Percentiles rank a stretch among this genome's conserved stretches.
These are phyloP conservation scores for Yamadazyma akitaensis DNA, from an alignment of 805 yeast species.

Conservation along the genomic window DNA sequence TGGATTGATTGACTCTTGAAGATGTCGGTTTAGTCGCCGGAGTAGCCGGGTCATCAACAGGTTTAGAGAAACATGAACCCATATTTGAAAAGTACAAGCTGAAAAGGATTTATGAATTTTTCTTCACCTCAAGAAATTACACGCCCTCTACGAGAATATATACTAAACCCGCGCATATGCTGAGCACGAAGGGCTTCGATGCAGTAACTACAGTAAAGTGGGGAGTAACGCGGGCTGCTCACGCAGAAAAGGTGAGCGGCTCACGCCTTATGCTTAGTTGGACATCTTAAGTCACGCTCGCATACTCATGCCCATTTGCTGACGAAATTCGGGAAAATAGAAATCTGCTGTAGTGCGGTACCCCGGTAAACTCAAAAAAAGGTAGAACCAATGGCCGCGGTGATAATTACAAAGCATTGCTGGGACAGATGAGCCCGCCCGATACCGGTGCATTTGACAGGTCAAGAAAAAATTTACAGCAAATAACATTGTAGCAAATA, in stretches of 20 bases:
- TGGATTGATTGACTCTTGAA: not conserved
- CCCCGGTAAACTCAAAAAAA: not conserved
- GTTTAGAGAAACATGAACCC: constrained; percentile 7
- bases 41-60: not conserved
- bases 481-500: not conserved
- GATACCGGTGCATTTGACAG: not conserved
- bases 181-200: not conserved
- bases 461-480: not conserved
- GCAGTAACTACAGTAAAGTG: not conserved
- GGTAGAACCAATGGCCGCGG: not conserved
- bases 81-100: not conserved
- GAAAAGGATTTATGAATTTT: not conserved
- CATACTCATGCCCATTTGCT: not conserved
- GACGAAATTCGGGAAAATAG: no score
- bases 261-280: not conserved
- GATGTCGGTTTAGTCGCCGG: not conserved
- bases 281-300: not conserved
- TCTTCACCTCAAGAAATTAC: not conserved
- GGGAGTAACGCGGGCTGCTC: not conserved
- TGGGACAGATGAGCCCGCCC: not conserved
- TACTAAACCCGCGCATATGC: constrained; percentile 3
- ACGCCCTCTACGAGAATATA: not conserved
- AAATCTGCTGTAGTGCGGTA: not conserved
- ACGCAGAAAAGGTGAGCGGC: not conserved
- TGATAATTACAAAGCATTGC: not conserved